These are phyloP conservation scores for Elongisporangium senticosum DNA, from an alignment of 352 stramenopile genomes.

Conservation along the genomic window DNA sequence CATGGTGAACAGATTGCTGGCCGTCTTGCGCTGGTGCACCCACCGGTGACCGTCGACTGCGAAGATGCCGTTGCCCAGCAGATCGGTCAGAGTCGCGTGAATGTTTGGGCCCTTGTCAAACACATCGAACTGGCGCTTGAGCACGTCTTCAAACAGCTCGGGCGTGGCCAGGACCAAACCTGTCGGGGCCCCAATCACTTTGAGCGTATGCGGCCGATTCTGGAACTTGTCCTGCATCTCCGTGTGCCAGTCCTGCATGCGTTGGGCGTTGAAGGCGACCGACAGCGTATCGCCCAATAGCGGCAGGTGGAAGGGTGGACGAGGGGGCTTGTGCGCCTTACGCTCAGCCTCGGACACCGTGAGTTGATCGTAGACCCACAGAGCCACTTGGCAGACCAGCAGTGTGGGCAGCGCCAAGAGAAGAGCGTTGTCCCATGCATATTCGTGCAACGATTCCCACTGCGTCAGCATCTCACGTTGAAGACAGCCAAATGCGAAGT, in stretches of 20 bases:
- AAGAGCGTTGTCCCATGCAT: too few relatives aligned
- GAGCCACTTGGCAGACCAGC: too few relatives aligned
- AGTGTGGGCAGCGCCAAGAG: too few relatives aligned
- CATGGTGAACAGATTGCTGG: slow-evolving; percentile 22
- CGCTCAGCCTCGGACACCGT: too few relatives aligned
- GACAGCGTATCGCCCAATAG: slow-evolving; percentile 40
- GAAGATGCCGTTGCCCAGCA: slow-evolving; percentile 21
- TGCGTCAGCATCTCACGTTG: too few relatives aligned
- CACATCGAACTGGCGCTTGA: slow-evolving; percentile 4
- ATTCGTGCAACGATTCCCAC: too few relatives aligned
- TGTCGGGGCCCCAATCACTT: neutral
- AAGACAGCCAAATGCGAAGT: too few relatives aligned
- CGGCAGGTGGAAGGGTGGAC: slow-evolving; percentile 21
- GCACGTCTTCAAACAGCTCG: slow-evolving; percentile 7
- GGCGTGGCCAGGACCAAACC: neutral
- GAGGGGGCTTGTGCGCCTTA: slow-evolving; percentile 11
- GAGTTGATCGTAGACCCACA: too few relatives aligned
- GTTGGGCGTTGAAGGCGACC: slow-evolving; percentile 11
- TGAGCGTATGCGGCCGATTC: slow-evolving; percentile 19
- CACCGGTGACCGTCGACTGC: slow-evolving; percentile 24
- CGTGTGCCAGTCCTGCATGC: slow-evolving; percentile 45
- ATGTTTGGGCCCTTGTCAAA: slow-evolving; percentile 14
- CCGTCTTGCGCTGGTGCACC: slow-evolving; percentile 31
- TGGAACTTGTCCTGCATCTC: slow-evolving; percentile 29
- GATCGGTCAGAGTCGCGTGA: slow-evolving; percentile 4